Conservation (phyloP, 352 stramenopile species). For the Phytophthora chlamydospora region DNA sequence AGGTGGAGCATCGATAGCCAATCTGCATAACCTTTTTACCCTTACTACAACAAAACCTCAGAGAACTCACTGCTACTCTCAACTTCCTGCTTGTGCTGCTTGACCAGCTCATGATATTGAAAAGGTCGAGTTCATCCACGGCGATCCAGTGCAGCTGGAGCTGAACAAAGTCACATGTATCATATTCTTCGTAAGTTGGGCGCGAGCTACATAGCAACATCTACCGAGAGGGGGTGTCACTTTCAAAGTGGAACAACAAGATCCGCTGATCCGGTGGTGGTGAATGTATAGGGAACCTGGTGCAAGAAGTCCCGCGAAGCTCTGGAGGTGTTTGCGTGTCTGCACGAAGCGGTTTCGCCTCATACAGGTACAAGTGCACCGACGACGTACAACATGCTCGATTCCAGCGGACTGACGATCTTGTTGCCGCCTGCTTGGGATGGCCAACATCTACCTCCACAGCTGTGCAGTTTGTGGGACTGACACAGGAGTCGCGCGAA, state of each 20-base stretch:
- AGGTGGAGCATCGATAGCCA: constrained; percentile 7
- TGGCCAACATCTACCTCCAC: not conserved
- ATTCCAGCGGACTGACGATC: constrained; percentile 3
- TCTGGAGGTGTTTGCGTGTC: constrained; percentile 54
- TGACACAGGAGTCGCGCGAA: constrained; percentile 75
- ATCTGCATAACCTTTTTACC: not conserved
- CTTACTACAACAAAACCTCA: not conserved
- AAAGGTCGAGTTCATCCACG: constrained; percentile 66
- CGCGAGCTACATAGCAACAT: not conserved
- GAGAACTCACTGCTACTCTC: too few relatives aligned
- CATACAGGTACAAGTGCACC: constrained; percentile 32
- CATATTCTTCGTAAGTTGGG: constrained; percentile 75
- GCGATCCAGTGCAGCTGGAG: constrained; percentile 48
- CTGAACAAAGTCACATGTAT: constrained; percentile 71
- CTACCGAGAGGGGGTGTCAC: not conserved
- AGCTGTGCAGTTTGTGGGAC: constrained; percentile 64
- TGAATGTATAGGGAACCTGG: constrained; percentile 57
- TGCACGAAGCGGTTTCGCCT: constrained; percentile 38
- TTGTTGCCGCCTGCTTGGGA: constrained; percentile 13
- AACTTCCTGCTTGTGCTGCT: not conserved
- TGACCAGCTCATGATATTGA: constrained; percentile 43
- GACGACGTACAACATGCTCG: not conserved
- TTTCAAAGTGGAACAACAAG: not conserved
- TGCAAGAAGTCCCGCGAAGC: constrained; percentile 58
- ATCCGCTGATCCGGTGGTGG: constrained; percentile 1